Conservation (phyloP, 805 yeast species). For the Metschnikowia proteae region DNA sequence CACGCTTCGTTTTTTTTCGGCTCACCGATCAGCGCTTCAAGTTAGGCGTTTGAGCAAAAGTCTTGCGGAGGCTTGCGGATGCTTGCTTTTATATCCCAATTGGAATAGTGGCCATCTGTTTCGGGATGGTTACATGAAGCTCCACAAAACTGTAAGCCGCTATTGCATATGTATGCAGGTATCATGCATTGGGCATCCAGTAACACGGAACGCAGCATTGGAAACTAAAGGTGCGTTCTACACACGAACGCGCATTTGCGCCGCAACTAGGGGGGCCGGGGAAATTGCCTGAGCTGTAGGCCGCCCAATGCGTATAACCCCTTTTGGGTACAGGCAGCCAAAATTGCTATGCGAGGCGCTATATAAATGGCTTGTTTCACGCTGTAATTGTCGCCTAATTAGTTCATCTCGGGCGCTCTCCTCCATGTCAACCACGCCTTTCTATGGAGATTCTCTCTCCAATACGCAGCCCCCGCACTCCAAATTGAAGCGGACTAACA, state of each 20-base stretch:
- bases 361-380: not conserved
- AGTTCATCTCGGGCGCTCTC: not conserved
- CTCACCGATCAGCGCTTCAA: not conserved
- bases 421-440: not conserved
- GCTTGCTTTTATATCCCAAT: not conserved
- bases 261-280: not conserved
- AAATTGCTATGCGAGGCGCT: not conserved
- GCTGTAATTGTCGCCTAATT: not conserved
- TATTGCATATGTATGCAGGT: not conserved
- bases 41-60: too few relatives aligned
- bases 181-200: not conserved
- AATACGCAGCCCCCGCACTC: conserved; percentile 27
- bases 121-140: not conserved
- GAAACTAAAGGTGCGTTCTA: conserved; percentile 2
- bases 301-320: not conserved
- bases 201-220: conserved; percentile 1
- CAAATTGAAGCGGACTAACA: conserved; percentile 66
- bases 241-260: conserved; percentile 1
- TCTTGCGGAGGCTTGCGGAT: not conserved
- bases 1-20: not conserved
- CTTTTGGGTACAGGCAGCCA: not conserved
- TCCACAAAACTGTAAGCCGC: not conserved
- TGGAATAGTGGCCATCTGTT: not conserved
- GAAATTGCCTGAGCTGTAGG: conserved; percentile 3
- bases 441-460: not conserved